phyloP scores from a whole-genome alignment of 192 early-diverging fungal genomes.

The Entomortierella parvispora region DNA sequence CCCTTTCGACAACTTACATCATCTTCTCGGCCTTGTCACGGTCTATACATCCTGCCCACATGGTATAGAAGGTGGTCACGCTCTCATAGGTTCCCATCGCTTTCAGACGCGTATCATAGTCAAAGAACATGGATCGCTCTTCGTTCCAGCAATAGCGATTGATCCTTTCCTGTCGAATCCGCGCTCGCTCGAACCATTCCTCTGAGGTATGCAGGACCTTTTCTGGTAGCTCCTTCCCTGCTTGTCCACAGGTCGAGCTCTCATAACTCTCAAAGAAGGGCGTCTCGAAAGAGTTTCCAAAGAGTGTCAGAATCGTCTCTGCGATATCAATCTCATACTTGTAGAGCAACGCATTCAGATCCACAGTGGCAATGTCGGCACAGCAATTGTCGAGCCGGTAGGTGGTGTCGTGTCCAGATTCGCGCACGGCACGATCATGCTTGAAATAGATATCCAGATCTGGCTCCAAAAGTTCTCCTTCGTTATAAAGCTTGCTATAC shows the following conservation, averaged over 20 bases:
- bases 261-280: slow-evolving; percentile 34
- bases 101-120: slow-evolving; percentile 83
- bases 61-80: slow-evolving; percentile 88
- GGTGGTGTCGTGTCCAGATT: slow-evolving; percentile 97
- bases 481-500: slow-evolving; percentile 80
- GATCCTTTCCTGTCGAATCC: slow-evolving; percentile 68
- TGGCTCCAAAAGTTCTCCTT: slow-evolving; percentile 75
- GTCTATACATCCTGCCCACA: slow-evolving; percentile 90
- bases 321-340: slow-evolving; percentile 96
- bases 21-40: slow-evolving; percentile 81
- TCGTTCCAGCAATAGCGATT: slow-evolving; percentile 90
- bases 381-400: slow-evolving; percentile 93
- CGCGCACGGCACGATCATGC: slow-evolving; percentile 97
- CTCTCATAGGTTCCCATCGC: slow-evolving; percentile 85
- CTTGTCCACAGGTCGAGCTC: not conserved
- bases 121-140: slow-evolving; percentile 82
- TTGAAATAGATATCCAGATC: slow-evolving; percentile 95
- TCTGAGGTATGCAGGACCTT: slow-evolving; percentile 58
- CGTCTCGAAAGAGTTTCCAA: slow-evolving; percentile 66
- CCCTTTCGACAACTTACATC: slow-evolving; percentile 55
- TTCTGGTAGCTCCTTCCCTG: slow-evolving; percentile 15
- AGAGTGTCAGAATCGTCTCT: slow-evolving; percentile 69
- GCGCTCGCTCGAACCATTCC: slow-evolving; percentile 74
- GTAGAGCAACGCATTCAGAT: slow-evolving; percentile 93
- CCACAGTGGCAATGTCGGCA: slow-evolving; percentile 92